Evolutionary conservation across 1,284 basidiomycete genomes (phyloP).

Genomic region (Malassezia yamatoensis): DNA sequence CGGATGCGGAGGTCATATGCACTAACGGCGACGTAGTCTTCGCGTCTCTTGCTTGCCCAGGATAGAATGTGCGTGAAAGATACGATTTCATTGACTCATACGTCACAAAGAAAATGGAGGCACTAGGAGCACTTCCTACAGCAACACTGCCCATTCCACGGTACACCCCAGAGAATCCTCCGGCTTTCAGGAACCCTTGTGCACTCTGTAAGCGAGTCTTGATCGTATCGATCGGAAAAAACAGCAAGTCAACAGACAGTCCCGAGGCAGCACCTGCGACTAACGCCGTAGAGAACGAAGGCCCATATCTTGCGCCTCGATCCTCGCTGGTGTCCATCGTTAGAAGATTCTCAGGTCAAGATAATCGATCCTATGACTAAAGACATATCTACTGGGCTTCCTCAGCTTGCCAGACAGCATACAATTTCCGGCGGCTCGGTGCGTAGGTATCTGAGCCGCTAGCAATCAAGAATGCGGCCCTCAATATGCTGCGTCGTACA

Average conservation of each 20-base stretch:
- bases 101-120: conserved; percentile 85
- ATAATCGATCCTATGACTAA: conserved; percentile 5
- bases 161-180: conserved; percentile 86
- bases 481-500: conserved; percentile 58
- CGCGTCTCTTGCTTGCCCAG: conserved; percentile 7
- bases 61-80: conserved; percentile 18
- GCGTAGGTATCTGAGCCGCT: conserved; percentile 64
- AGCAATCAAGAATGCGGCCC: conserved; percentile 64
- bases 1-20: conserved; percentile 49
- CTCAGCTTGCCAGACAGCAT: conserved; percentile 62
- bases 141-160: conserved; percentile 89
- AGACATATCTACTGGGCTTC: conserved; percentile 16
- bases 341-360: no score
- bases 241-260: conserved; percentile 62
- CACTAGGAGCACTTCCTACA: conserved; percentile 84
- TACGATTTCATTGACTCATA: conserved; percentile 79
- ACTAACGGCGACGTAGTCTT: conserved; percentile 31
- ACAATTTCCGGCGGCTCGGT: conserved; percentile 69
- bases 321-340: background rate
- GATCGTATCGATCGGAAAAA: conserved; percentile 92
- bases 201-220: conserved; percentile 86
- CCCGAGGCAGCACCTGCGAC: conserved; percentile 39
- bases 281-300: conserved; percentile 17
- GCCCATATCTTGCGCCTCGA: background rate
- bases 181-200: conserved; percentile 73